phyloP scores from a whole-genome alignment of 148 eudicot genomes.

The Vaccinium vitisidaea region DNA sequence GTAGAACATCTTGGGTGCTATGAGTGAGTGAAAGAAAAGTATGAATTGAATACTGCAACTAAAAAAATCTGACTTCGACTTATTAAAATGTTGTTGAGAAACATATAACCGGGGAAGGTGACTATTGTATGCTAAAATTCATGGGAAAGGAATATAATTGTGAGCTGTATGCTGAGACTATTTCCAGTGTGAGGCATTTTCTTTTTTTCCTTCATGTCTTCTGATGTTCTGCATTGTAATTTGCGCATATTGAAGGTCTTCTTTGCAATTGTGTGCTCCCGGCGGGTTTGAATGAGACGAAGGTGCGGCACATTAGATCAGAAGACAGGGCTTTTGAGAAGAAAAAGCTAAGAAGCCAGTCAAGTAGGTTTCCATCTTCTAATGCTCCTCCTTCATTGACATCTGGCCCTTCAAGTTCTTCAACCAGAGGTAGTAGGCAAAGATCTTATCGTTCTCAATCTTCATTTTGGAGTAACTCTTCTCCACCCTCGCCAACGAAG shows the following conservation, averaged over 20 bases:
- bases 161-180: neutral
- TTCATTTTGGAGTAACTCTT: neutral
- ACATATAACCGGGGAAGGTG: neutral
- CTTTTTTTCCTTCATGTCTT: neutral
- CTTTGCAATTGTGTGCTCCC: conserved; percentile 43
- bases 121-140: neutral
- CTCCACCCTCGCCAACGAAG: neutral
- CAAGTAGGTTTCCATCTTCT: conserved; percentile 56
- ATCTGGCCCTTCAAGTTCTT: conserved; percentile 25
- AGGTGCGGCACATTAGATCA: conserved; percentile 56
- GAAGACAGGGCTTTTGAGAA: conserved; percentile 47
- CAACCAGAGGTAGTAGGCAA: neutral
- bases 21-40: neutral
- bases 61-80: neutral
- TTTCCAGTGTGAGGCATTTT: neutral
- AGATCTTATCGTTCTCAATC: conserved; percentile 3
- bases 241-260: conserved; percentile 43
- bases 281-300: conserved; percentile 69
- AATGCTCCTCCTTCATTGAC: conserved; percentile 32
- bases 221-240: neutral
- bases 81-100: neutral
- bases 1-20: neutral
- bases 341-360: conserved; percentile 67
- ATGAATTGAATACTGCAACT: neutral
- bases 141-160: neutral